Evolutionary conservation across 1,284 basidiomycete species (phyloP).

Genomic region (Kwoniella shivajii): DNA sequence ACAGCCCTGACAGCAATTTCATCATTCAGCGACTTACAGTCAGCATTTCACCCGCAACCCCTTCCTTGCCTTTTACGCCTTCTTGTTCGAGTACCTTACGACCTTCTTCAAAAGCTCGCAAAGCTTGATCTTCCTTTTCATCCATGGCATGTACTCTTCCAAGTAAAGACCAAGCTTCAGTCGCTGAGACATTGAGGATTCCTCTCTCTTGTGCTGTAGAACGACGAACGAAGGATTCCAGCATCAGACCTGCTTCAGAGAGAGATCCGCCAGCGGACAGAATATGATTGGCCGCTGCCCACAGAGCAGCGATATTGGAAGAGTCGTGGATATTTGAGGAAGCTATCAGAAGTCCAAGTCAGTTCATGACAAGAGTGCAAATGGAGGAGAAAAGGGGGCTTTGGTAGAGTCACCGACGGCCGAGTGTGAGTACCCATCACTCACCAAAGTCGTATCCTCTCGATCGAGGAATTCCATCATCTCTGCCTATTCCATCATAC

Average conservation of each 20-base stretch:
- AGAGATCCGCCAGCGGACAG: slow-evolving; percentile 78
- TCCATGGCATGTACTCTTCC: slow-evolving; percentile 97
- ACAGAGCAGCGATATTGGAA: slow-evolving; percentile 11
- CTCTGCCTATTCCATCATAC: not conserved
- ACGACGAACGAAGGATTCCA: slow-evolving; percentile 78
- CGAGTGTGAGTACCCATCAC: not conserved
- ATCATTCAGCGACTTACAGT: slow-evolving; percentile 61
- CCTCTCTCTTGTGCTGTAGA: slow-evolving; percentile 31
- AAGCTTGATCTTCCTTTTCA: slow-evolving; percentile 66
- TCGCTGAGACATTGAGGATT: slow-evolving; percentile 15
- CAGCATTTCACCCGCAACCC: slow-evolving; percentile 74
- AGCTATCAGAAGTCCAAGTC: slow-evolving; percentile 10
- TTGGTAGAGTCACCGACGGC: too few species aligned
- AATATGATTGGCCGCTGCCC: slow-evolving; percentile 53
- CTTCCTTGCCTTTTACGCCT: slow-evolving; percentile 61
- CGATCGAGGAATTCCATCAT: slow-evolving; percentile 69
- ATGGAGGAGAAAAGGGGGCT: too few species aligned
- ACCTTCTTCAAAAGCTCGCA: slow-evolving; percentile 66
- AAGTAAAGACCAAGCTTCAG: slow-evolving; percentile 87
- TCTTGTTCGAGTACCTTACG: slow-evolving; percentile 70
- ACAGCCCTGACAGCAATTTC: not conserved
- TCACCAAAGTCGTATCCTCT: slow-evolving; percentile 74
- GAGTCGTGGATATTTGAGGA: slow-evolving; percentile 4
- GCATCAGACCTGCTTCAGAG: slow-evolving; percentile 76
- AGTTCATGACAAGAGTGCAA: slow-evolving; percentile 11